Conservation (phyloP, 345 rosid species). For the Lumnitzera littorea region DNA sequence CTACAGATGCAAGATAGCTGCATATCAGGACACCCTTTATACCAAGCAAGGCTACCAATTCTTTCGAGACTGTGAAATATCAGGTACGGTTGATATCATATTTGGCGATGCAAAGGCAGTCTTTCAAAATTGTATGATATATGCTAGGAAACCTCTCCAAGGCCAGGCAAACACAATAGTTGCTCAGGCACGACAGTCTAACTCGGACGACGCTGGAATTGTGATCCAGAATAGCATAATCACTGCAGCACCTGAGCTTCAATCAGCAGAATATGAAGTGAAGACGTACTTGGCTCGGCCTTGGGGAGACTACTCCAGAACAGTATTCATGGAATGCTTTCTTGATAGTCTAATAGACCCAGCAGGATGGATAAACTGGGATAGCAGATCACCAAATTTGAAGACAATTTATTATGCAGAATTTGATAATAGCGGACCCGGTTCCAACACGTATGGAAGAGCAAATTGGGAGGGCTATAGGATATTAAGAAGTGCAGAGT, state of each 20-base stretch:
- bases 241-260: slow-evolving; percentile 1
- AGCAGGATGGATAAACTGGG: slow-evolving; percentile 79
- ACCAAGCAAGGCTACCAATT: slow-evolving; percentile 64
- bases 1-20: slow-evolving; percentile 68
- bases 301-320: slow-evolving; percentile 74
- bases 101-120: slow-evolving; percentile 81
- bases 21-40: slow-evolving; percentile 71
- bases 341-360: slow-evolving; percentile 47
- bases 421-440: slow-evolving; percentile 62
- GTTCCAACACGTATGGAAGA: slow-evolving; percentile 46
- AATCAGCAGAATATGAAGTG: slow-evolving; percentile 19
- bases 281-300: slow-evolving; percentile 57
- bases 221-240: slow-evolving; percentile 5
- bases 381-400: slow-evolving; percentile 39
- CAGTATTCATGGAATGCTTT: slow-evolving; percentile 50
- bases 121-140: slow-evolving; percentile 61
- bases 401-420: slow-evolving; percentile 69
- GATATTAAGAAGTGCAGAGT: too few species aligned
- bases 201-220: slow-evolving; percentile 59
- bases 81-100: slow-evolving; percentile 82
- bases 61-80: slow-evolving; percentile 75
- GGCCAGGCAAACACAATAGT: slow-evolving; percentile 75
- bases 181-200: slow-evolving; percentile 58
- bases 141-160: slow-evolving; percentile 44
- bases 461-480: slow-evolving; percentile 63